Percentiles rank a stretch among this genome's conserved stretches.
These are phyloP conservation scores for Mucor circinelloides DNA, from an alignment of 371 early-diverging fungal genomes.

Conservation along the genomic window DNA sequence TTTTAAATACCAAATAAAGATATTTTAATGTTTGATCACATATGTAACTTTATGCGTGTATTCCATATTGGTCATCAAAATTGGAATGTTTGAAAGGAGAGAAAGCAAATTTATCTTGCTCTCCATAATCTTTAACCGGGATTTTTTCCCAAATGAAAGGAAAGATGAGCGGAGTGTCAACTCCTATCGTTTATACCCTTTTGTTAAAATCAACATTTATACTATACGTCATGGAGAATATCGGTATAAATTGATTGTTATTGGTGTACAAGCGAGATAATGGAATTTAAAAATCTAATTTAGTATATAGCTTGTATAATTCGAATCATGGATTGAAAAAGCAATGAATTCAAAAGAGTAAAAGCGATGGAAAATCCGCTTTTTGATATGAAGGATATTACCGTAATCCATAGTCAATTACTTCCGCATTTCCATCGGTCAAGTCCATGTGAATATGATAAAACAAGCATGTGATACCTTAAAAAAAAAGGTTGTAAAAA, in stretches of 20 bases:
- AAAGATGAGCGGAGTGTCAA: conserved; percentile 6
- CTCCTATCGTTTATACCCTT: conserved; percentile 14
- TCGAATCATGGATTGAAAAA: not conserved
- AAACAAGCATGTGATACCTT: conserved; percentile 23
- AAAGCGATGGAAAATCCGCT: not conserved
- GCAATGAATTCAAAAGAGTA: not conserved
- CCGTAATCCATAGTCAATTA: not conserved
- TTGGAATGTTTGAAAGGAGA: not conserved
- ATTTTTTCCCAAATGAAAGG: not conserved
- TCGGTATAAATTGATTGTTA: conserved; percentile 4
- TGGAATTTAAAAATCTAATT: conserved; percentile 2
- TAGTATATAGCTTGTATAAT: conserved; percentile 1
- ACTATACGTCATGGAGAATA: conserved; percentile 11
- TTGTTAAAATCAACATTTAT: not conserved
- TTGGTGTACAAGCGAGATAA: conserved; percentile 7
- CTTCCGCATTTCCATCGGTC: conserved; percentile 20
- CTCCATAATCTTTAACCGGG: conserved; percentile 7
- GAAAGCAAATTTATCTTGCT: not conserved
- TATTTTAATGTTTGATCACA: not conserved
- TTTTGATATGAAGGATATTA: conserved; percentile 3
- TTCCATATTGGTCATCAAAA: conserved; percentile 1
- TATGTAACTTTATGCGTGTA: not conserved
- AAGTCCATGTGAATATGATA: conserved; percentile 27
- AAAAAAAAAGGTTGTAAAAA: conserved; percentile 2
- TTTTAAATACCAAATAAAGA: not conserved